phyloP scores from a whole-genome alignment of 2,329 filamentous ascomycete genomes.

The Trichoderma sp. region DNA sequence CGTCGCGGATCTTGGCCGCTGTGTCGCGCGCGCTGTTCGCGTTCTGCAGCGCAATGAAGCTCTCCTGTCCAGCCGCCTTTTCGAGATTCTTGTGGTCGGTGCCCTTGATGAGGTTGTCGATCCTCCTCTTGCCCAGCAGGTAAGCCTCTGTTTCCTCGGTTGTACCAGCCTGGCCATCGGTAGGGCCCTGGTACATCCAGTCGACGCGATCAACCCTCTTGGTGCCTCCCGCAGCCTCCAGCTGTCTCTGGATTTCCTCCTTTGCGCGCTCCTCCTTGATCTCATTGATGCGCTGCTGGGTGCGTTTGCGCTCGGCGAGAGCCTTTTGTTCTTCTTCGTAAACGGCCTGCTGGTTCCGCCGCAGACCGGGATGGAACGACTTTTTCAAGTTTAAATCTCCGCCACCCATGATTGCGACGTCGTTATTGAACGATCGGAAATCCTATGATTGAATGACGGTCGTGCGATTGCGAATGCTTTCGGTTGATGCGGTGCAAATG shows the following conservation, averaged over 20 bases:
- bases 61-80: conserved; percentile 65
- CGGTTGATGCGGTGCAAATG: neutral
- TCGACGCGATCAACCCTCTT: conserved; percentile 83
- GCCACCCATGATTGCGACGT: conserved; percentile 70
- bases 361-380: conserved; percentile 88
- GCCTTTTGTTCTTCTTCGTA: conserved; percentile 92
- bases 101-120: conserved; percentile 78
- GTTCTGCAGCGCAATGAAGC: conserved; percentile 60
- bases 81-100: conserved; percentile 77
- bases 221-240: conserved; percentile 82
- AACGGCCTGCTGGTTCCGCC: conserved; percentile 86
- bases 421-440: neutral
- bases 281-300: conserved; percentile 87
- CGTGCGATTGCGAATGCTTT: neutral
- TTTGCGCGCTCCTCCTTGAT: conserved; percentile 90
- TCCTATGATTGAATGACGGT: no score
- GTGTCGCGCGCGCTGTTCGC: conserved; percentile 77
- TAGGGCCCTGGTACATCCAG: conserved; percentile 96
- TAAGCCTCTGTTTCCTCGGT: conserved; percentile 92
- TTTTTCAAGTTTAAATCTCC: conserved; percentile 95
- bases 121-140: conserved; percentile 84
- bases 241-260: conserved; percentile 85
- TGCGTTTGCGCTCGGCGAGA: conserved; percentile 90
- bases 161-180: conserved; percentile 69
- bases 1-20: conserved; percentile 81